A percentile compares a stretch with the other conserved stretches of the same genome.
These are phyloP conservation scores for Exserohilum turcica DNA, from an alignment of 2,329 filamentous ascomycete species.

Conservation along the genomic window DNA sequence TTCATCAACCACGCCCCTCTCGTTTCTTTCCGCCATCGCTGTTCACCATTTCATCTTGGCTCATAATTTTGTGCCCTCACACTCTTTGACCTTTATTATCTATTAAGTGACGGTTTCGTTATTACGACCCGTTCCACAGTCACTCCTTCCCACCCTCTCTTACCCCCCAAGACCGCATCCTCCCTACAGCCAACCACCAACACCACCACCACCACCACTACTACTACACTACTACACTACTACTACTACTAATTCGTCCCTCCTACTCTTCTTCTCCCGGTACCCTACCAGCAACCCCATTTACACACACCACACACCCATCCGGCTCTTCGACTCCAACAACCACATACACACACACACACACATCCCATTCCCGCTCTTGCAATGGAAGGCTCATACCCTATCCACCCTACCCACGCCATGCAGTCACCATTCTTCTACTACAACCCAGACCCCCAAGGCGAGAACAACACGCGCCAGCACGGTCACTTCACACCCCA, in stretches of 20 bases:
- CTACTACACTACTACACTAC: conserved; percentile 32
- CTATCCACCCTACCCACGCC: conserved; percentile 56
- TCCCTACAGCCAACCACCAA: too few species aligned
- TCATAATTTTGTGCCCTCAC: conserved; percentile 26
- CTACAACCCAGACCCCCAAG: conserved; percentile 77
- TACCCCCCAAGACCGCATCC: conserved; percentile 29
- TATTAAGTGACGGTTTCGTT: conserved; percentile 49
- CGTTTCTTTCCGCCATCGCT: conserved; percentile 42
- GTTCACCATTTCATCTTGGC: conserved; percentile 47
- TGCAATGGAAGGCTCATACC: conserved; percentile 69
- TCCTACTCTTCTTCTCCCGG: conserved; percentile 16
- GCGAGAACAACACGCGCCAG: conserved; percentile 64
- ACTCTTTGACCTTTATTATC: conserved; percentile 19
- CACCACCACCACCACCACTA: conserved; percentile 26
- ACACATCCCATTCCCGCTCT: conserved; percentile 22
- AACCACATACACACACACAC: background rate
- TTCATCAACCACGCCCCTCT: conserved; percentile 52
- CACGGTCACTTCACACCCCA: conserved; percentile 75
- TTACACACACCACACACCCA: conserved; percentile 28
- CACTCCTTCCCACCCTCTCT: conserved; percentile 39
- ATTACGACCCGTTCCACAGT: conserved; percentile 49
- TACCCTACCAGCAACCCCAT: conserved; percentile 17
- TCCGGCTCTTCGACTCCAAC: conserved; percentile 6
- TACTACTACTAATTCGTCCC: conserved; percentile 34
- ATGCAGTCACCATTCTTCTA: conserved; percentile 84